Conservation (phyloP, 352 stramenopile species). For the Pythium apleroticum region DNA sequence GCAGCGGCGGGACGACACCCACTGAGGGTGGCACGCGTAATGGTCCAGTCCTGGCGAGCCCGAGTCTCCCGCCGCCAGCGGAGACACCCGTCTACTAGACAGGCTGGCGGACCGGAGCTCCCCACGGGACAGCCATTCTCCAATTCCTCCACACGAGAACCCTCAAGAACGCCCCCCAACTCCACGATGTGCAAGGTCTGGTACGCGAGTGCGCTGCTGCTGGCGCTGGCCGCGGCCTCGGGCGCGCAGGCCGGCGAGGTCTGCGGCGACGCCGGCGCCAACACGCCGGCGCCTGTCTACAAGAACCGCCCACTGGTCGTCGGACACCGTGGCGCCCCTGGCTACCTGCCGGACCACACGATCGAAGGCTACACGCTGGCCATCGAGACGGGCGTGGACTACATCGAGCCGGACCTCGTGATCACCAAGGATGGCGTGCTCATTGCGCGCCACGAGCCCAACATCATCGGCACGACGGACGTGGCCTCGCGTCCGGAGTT, state of each 20-base stretch:
- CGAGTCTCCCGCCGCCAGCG: too few species aligned
- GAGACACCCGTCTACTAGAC: too few species aligned
- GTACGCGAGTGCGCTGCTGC: constrained; percentile 19
- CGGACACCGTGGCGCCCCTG: constrained; percentile 85
- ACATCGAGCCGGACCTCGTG: constrained; percentile 90
- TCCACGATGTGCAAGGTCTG: constrained; percentile 22
- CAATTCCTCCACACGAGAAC: constrained; percentile 2
- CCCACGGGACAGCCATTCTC: not conserved
- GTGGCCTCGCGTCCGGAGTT: constrained; percentile 74
- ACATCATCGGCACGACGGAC: constrained; percentile 67
- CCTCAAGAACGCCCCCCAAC: not conserved
- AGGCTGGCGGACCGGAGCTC: too few species aligned
- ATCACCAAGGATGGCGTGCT: constrained; percentile 24
- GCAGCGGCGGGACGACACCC: not conserved
- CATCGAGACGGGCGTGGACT: constrained; percentile 87
- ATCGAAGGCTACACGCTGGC: constrained; percentile 87
- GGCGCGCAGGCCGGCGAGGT: constrained; percentile 2
- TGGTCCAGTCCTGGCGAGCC: not conserved
- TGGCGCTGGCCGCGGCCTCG: constrained; percentile 11
- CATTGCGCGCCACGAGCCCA: constrained; percentile 20
- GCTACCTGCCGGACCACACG: constrained; percentile 90
- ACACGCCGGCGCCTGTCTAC: constrained; percentile 5
- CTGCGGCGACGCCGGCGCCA: not conserved
- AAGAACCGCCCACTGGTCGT: constrained; percentile 57
- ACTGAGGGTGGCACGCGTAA: not conserved